Percentiles rank a stretch among this genome's conserved stretches.
Conservation (phyloP, 148 eudicot species). For the Cornus suecica region DNA sequence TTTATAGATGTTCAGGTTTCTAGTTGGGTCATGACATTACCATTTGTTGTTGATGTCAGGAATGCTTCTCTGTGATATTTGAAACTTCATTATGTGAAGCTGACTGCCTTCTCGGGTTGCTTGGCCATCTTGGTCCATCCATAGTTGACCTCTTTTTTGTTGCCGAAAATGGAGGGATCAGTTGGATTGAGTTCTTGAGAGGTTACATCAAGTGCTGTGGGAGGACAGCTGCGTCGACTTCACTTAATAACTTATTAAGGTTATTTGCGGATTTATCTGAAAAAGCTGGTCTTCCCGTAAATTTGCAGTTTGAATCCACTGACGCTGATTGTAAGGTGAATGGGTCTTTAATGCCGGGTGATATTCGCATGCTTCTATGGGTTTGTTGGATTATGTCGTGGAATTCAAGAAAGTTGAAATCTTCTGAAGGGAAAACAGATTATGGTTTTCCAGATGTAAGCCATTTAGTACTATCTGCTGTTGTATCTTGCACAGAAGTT, state of each 20-base stretch:
- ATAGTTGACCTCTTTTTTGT: slow-evolving; percentile 54
- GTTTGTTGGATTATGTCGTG: slow-evolving; percentile 69
- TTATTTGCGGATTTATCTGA: slow-evolving; percentile 44
- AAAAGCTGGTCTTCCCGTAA: slow-evolving; percentile 57
- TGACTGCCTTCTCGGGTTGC: slow-evolving; percentile 31
- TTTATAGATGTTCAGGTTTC: background rate
- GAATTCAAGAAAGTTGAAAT: slow-evolving; percentile 29
- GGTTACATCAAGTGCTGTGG: slow-evolving; percentile 69
- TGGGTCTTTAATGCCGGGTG: slow-evolving; percentile 54
- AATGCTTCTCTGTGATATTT: slow-evolving; percentile 51
- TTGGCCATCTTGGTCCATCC: slow-evolving; percentile 49
- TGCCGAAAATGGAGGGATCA: slow-evolving; percentile 51
- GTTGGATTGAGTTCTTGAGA: slow-evolving; percentile 68
- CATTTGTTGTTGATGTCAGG: slow-evolving; percentile 41
- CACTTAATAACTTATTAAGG: slow-evolving; percentile 45
- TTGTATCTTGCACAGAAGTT: slow-evolving; percentile 48
- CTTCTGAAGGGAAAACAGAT: slow-evolving; percentile 19
- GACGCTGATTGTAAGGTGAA: slow-evolving; percentile 58
- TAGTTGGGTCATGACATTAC: background rate
- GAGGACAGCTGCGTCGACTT: slow-evolving; percentile 50
- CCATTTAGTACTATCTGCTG: slow-evolving; percentile 68
- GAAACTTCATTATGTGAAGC: slow-evolving; percentile 43
- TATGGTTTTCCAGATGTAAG: slow-evolving; percentile 60
- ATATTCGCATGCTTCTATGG: slow-evolving; percentile 63
- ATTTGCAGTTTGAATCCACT: slow-evolving; percentile 46